Conservation (phyloP, 164 flowering plant species). For the Tetrastigma voinierianum region DNA sequence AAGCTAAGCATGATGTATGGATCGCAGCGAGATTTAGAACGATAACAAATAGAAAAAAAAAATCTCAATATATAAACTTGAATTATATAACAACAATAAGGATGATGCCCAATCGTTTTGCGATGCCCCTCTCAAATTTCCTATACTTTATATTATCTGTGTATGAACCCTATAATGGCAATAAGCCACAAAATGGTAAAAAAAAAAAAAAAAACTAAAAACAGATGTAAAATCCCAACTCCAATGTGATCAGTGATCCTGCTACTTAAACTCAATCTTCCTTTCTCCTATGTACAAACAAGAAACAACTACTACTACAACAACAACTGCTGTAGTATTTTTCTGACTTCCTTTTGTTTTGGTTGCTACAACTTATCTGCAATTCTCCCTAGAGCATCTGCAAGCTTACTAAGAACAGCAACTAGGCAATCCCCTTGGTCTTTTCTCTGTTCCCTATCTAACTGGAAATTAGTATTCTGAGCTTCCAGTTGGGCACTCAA, state of each 20-base stretch:
- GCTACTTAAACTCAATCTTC: no score
- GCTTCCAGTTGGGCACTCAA: conserved; percentile 67
- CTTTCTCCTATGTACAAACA: no score
- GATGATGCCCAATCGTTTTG: background rate
- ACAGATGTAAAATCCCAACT: background rate
- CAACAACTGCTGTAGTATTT: conserved; percentile 17
- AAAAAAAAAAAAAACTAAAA: background rate
- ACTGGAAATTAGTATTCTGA: conserved; percentile 50
- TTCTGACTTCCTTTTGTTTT: conserved; percentile 2
- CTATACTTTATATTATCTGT: conserved; percentile 8
- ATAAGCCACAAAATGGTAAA: conserved; percentile 2
- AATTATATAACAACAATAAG: background rate
- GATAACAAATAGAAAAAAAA: no score
- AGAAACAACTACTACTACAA: no score
- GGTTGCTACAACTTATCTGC: conserved; percentile 80
- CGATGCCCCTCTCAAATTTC: background rate
- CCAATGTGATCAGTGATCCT: conserved; percentile 7
- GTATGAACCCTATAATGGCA: conserved; percentile 11
- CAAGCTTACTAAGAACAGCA: conserved; percentile 70
- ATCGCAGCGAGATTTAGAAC: no score
- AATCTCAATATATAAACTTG: background rate
- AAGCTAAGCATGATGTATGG: no score
- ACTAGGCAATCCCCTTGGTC: conserved; percentile 55
- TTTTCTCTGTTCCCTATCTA: conserved; percentile 72
- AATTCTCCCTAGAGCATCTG: conserved; percentile 77